These are phyloP conservation scores for Cladosporium sp. DNA, from an alignment of 2,329 filamentous ascomycete genomes.

Conservation along the genomic window DNA sequence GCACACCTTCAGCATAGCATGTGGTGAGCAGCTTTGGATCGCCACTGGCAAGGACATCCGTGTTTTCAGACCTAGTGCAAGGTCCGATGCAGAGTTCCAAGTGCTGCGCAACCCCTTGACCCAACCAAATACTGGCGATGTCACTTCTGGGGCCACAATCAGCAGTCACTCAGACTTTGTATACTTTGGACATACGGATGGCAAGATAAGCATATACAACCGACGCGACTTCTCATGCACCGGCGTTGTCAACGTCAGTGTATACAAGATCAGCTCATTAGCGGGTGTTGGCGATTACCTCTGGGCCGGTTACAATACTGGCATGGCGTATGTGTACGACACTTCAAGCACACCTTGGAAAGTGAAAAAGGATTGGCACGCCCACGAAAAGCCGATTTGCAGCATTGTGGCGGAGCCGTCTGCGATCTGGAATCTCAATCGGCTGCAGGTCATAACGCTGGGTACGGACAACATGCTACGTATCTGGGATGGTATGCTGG, in stretches of 20 bases:
- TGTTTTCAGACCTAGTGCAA: slow-evolving; percentile 70
- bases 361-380: slow-evolving; percentile 91
- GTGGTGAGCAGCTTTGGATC: slow-evolving; percentile 83
- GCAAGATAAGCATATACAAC: slow-evolving; percentile 92
- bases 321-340: slow-evolving; percentile 91
- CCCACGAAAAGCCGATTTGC: slow-evolving; percentile 77
- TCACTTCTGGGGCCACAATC: slow-evolving; percentile 77
- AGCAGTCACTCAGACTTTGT: slow-evolving; percentile 72
- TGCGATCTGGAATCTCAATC: slow-evolving; percentile 79
- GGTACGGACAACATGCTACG: slow-evolving; percentile 82
- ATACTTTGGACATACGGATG: slow-evolving; percentile 88
- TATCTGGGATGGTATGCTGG: slow-evolving; percentile 86
- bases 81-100: slow-evolving; percentile 68
- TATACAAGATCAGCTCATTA: slow-evolving; percentile 91
- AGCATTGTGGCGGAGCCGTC: slow-evolving; percentile 74
- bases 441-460: slow-evolving; percentile 78
- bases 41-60: slow-evolving; percentile 82
- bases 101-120: slow-evolving; percentile 67
- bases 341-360: slow-evolving; percentile 77
- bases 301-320: slow-evolving; percentile 93
- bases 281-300: slow-evolving; percentile 75
- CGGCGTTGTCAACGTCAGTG: slow-evolving; percentile 77
- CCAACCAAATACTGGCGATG: slow-evolving; percentile 72
- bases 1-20: slow-evolving; percentile 83
- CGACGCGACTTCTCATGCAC: slow-evolving; percentile 70